Percentiles rank a stretch among this genome's conserved stretches.
Conservation (phyloP, 2,329 filamentous ascomycete species). For the Xylaria sp. region DNA sequence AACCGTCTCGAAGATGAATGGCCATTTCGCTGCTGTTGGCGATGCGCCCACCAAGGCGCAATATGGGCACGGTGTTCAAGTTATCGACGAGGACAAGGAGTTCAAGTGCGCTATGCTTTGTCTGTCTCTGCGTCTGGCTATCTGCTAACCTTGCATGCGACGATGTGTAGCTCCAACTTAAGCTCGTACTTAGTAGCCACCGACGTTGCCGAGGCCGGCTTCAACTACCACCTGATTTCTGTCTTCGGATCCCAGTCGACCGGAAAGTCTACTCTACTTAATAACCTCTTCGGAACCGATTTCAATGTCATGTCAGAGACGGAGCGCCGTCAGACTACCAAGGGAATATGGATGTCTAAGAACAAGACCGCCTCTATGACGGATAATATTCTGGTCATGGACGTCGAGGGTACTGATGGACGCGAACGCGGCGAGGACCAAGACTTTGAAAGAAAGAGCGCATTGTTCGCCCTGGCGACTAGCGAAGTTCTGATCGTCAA, state of each 20-base stretch:
- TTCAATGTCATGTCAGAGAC: slow-evolving; percentile 98
- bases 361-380: slow-evolving; percentile 87
- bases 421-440: slow-evolving; percentile 96
- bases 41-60: slow-evolving; percentile 66
- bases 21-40: slow-evolving; percentile 78
- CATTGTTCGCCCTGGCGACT: slow-evolving; percentile 93
- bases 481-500: slow-evolving; percentile 98
- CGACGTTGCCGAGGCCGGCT: slow-evolving; percentile 83
- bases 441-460: slow-evolving; percentile 98
- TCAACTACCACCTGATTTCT: slow-evolving; percentile 99
- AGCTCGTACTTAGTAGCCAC: slow-evolving; percentile 81
- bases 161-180: slow-evolving; percentile 67
- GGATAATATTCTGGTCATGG: slow-evolving; percentile 98
- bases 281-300: slow-evolving; percentile 91
- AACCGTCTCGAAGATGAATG: slow-evolving; percentile 63
- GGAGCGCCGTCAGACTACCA: slow-evolving; percentile 94
- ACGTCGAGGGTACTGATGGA: slow-evolving; percentile 97
- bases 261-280: slow-evolving; percentile 95
- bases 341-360: slow-evolving; percentile 99
- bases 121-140: slow-evolving; percentile 15
- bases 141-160: slow-evolving; percentile 25
- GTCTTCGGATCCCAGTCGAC: slow-evolving; percentile 99
- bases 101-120: slow-evolving; percentile 77
- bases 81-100: slow-evolving; percentile 93
- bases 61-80: slow-evolving; percentile 94